These are phyloP conservation scores for Symbiodinium natans DNA, from an alignment of 73 alveolate genomes.

Conservation along the genomic window DNA sequence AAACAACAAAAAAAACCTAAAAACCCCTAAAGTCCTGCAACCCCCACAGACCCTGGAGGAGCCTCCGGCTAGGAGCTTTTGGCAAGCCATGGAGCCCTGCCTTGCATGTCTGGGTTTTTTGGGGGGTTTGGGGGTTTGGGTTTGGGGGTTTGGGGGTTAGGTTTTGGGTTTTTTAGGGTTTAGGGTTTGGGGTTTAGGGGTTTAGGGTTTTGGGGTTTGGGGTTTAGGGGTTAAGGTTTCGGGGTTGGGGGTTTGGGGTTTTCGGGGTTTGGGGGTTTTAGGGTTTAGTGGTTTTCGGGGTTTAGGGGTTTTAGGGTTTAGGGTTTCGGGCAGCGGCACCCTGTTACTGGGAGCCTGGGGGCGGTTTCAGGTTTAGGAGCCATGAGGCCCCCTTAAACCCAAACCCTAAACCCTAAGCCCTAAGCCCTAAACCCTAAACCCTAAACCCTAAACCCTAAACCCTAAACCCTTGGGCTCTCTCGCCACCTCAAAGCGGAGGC, in stretches of 20 bases:
- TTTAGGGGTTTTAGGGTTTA: too few relatives aligned
- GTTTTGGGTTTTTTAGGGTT: background rate
- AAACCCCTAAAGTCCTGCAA: too few relatives aligned
- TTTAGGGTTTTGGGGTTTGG: background rate
- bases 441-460: background rate
- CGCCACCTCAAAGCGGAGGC: background rate
- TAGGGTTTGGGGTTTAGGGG: background rate
- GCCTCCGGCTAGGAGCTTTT: conserved; percentile 38
- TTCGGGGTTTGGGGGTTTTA: too few relatives aligned
- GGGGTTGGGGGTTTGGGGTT: background rate
- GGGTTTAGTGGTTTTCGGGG: too few relatives aligned
- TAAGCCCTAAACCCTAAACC: background rate
- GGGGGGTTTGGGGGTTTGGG: background rate
- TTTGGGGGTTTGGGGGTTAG: background rate
- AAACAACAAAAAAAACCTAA: too few relatives aligned
- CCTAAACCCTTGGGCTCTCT: too few relatives aligned
- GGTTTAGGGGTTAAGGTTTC: background rate
- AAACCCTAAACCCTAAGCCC: background rate
- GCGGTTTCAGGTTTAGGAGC: too few relatives aligned
- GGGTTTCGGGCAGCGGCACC: too few relatives aligned
- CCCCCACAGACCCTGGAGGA: too few relatives aligned
- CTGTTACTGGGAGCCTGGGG: too few relatives aligned
- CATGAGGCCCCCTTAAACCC: background rate
- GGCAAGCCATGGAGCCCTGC: conserved; percentile 55
- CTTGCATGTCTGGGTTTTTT: background rate